A percentile compares a stretch with the other conserved stretches of the same genome.
These are phyloP conservation scores for Bryoglossum gracile DNA, from an alignment of 495 filamentous ascomycete species.

Conservation along the genomic window DNA sequence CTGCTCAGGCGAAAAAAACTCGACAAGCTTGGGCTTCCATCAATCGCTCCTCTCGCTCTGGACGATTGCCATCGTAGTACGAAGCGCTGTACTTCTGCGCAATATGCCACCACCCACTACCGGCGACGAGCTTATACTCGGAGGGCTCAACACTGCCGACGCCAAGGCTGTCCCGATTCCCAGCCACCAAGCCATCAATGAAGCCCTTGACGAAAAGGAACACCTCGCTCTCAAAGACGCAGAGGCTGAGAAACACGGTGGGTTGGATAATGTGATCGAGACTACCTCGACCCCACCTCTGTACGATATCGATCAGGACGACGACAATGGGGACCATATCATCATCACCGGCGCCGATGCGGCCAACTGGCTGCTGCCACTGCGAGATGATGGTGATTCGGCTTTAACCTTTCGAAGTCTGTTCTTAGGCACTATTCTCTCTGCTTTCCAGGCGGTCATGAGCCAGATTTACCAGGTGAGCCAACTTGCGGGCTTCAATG, in stretches of 20 bases:
- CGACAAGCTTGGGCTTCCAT: too few relatives aligned
- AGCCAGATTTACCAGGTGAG: conserved; percentile 38
- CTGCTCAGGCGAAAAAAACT: too few relatives aligned
- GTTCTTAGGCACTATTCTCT: conserved; percentile 35
- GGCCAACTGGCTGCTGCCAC: conserved; percentile 31
- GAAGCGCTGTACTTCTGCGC: neutral
- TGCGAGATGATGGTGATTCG: conserved; percentile 38
- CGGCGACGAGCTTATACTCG: conserved; percentile 11
- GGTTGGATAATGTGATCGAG: too few relatives aligned
- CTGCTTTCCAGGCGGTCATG: conserved; percentile 43
- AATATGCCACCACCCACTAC: conserved; percentile 10
- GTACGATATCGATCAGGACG: conserved; percentile 9
- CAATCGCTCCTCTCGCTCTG: too few relatives aligned
- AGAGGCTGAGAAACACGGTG: neutral
- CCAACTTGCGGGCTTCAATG: neutral
- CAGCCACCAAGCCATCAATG: conserved; percentile 9
- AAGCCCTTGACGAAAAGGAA: conserved; percentile 18
- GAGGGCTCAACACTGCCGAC: conserved; percentile 14
- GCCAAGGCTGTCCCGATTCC: conserved; percentile 15
- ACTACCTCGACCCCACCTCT: conserved; percentile 3
- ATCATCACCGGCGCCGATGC: conserved; percentile 31
- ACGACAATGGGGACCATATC: conserved; percentile 7
- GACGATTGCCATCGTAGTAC: neutral
- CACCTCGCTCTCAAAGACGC: neutral
- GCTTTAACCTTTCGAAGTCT: conserved; percentile 41